These are phyloP conservation scores for Leishmania gerbilli DNA, from an alignment of 208 protist genomes.

Conservation along the genomic window DNA sequence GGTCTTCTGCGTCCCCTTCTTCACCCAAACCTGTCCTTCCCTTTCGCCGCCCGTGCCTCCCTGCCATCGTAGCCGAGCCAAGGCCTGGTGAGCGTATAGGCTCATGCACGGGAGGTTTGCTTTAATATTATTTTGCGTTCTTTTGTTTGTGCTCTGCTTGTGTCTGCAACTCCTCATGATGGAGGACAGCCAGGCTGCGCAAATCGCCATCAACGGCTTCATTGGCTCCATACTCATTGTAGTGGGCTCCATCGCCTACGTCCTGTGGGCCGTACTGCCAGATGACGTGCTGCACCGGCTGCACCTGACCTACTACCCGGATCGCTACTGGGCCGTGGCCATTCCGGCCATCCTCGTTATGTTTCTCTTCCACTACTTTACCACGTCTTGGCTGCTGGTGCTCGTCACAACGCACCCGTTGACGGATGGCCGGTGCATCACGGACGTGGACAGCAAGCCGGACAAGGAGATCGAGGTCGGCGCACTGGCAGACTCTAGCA, in stretches of 20 bases:
- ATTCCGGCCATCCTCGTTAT: constrained; percentile 81
- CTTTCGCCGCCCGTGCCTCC: neutral
- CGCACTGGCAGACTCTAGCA: constrained; percentile 46
- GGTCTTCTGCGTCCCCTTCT: neutral
- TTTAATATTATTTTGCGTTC: neutral
- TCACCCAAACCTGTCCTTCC: neutral
- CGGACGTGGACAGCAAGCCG: constrained; percentile 65
- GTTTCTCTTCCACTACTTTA: constrained; percentile 76
- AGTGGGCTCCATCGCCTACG: constrained; percentile 52
- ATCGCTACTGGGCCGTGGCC: constrained; percentile 92
- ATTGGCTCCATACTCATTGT: constrained; percentile 76
- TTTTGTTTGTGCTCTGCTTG: neutral
- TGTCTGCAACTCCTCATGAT: constrained; percentile 3
- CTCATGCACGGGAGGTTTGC: neutral
- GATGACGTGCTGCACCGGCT: constrained; percentile 54
- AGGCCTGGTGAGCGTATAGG: neutral
- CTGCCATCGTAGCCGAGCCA: neutral
- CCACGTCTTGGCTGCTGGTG: constrained; percentile 56
- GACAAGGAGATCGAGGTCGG: constrained; percentile 56
- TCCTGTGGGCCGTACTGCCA: constrained; percentile 80
- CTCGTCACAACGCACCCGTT: constrained; percentile 80
- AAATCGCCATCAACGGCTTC: constrained; percentile 90
- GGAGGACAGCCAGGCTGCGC: constrained; percentile 34
- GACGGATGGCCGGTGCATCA: constrained; percentile 69
- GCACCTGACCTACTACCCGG: constrained; percentile 88